Conservation (phyloP, 202 grass and related monocot species). For the Bolboschoenoplectus hybrid region DNA sequence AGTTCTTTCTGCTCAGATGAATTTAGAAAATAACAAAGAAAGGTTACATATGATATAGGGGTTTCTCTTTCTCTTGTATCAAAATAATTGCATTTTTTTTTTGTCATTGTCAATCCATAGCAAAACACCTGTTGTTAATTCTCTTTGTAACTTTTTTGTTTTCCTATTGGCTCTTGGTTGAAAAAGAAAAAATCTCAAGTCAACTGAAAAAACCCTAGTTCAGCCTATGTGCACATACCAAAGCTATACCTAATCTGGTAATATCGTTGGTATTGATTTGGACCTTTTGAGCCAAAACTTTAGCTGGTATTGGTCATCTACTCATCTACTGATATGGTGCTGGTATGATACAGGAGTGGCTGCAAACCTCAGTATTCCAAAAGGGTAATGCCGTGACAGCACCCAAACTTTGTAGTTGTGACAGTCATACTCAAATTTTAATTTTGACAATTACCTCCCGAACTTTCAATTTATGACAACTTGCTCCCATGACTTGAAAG, state of each 20-base stretch:
- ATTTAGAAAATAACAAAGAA: conserved; percentile 59
- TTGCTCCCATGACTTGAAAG: not conserved
- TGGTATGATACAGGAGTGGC: not conserved
- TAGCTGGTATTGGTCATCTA: not conserved
- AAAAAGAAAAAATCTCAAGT: not conserved
- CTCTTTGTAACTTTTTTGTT: not conserved
- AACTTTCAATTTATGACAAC: not conserved
- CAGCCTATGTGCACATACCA: not conserved
- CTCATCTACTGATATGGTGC: not conserved
- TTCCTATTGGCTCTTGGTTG: not conserved
- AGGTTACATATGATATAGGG: conserved; percentile 54
- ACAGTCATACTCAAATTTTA: not conserved
- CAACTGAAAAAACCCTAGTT: not conserved
- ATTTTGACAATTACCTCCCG: not conserved
- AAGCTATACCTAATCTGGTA: not conserved
- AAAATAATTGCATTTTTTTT: not conserved
- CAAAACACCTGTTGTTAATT: not conserved
- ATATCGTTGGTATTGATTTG: not conserved
- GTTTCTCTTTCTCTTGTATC: conserved; percentile 15
- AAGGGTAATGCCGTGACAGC: not conserved
- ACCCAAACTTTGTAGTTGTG: not conserved
- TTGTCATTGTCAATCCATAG: not conserved
- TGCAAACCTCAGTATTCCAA: not conserved
- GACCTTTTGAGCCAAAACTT: not conserved
- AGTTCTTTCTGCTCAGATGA: conserved; percentile 75